phyloP scores from a whole-genome alignment of 2,329 filamentous ascomycete species.

The Seiridium cupressi region DNA sequence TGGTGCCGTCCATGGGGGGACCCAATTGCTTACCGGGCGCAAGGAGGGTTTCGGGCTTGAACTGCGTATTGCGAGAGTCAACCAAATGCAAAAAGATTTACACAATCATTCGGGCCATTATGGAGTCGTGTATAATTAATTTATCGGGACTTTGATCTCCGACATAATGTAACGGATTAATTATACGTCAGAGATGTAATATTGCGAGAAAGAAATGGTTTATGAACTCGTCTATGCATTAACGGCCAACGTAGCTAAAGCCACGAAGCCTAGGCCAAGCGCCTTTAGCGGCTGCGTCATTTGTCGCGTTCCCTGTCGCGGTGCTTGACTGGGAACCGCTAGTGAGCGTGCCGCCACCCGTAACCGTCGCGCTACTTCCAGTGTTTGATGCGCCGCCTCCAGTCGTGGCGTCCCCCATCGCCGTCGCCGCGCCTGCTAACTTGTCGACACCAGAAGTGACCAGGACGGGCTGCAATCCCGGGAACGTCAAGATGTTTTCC shows the following conservation, averaged over 20 bases:
- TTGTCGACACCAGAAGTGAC: constrained; percentile 3
- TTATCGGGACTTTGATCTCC: no score
- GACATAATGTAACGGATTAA: no score
- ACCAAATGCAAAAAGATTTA: no score
- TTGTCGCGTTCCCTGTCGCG: background rate
- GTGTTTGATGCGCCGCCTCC: background rate
- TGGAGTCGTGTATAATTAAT: no score
- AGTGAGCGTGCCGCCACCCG: background rate
- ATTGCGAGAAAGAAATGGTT: no score
- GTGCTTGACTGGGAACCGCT: background rate
- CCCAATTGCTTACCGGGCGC: no score
- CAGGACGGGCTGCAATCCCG: background rate
- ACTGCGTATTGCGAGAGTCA: no score
- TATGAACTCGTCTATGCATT: no score
- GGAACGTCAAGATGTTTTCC: background rate
- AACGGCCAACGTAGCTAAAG: background rate
- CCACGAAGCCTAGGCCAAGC: background rate
- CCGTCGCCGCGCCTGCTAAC: background rate
- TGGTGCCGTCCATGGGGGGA: no score
- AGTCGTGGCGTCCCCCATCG: background rate
- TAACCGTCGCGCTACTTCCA: background rate
- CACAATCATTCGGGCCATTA: no score
- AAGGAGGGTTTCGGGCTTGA: no score
- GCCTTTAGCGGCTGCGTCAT: background rate
- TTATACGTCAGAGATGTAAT: no score